A percentile compares a stretch with the other conserved stretches of the same genome.
phyloP scores from a whole-genome alignment of 163 green algal genomes.

The Volvox carteri region DNA sequence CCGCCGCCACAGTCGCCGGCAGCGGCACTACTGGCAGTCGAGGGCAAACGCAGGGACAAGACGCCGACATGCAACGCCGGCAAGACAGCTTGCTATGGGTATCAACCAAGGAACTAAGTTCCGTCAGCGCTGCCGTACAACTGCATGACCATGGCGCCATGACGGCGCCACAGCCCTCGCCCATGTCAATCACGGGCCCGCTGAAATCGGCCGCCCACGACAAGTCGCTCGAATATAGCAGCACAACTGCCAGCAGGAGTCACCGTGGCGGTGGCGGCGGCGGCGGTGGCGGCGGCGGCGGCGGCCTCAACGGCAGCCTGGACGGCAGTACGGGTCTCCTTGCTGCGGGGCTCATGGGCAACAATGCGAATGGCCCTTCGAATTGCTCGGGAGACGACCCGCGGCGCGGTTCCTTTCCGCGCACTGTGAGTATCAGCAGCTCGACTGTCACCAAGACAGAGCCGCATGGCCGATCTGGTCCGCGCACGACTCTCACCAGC shows the following conservation, averaged over 20 bases:
- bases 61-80: not conserved
- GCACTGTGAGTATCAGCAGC: not conserved
- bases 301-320: not conserved
- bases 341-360: not conserved
- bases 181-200: not conserved
- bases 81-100: not conserved
- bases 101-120: not conserved
- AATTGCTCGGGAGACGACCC: not conserved
- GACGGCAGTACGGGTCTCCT: not conserved
- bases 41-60: not conserved
- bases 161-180: constrained; percentile 1
- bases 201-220: not conserved
- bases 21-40: not conserved
- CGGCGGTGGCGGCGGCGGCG: not conserved
- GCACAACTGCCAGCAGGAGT: too few relatives aligned
- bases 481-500: too few relatives aligned
- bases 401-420: not conserved
- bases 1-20: not conserved
- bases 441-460: too few relatives aligned
- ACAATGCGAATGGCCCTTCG: not conserved
- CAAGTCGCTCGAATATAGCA: not conserved
- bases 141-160: not conserved
- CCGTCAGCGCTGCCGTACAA: not conserved
- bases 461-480: too few relatives aligned
- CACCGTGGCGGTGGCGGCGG: not conserved